Conservation (phyloP, 1,284 basidiomycete genomes). For the Cystobasidiaceae sp. region DNA sequence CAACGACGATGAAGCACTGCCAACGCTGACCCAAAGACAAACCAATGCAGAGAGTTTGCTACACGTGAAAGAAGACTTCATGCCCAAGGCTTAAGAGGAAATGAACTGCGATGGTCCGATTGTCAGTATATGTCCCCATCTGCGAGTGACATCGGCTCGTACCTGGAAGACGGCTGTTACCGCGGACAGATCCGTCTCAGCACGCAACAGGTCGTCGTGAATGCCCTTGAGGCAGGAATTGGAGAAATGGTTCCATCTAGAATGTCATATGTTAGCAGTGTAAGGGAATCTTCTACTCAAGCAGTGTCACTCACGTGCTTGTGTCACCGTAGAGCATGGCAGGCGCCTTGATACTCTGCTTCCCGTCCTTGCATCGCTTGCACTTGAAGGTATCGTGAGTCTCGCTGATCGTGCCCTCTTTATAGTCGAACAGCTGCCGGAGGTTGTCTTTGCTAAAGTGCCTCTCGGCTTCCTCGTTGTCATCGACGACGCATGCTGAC, state of each 20-base stretch:
- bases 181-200: conserved; percentile 75
- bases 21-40: too few species aligned
- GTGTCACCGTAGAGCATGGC: conserved; percentile 93
- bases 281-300: background rate
- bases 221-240: conserved; percentile 81
- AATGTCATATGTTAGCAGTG: background rate
- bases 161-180: conserved; percentile 55
- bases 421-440: conserved; percentile 71
- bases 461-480: conserved; percentile 89
- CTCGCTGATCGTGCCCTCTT: conserved; percentile 75
- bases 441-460: conserved; percentile 90
- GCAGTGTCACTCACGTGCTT: conserved; percentile 71
- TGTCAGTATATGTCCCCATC: background rate
- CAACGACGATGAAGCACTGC: background rate
- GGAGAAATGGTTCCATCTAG: conserved; percentile 95
- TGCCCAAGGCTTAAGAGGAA: conserved; percentile 3
- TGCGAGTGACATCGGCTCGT: background rate
- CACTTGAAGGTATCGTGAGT: conserved; percentile 99
- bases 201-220: conserved; percentile 90
- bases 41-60: background rate
- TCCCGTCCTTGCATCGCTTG: conserved; percentile 73
- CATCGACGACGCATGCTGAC: conserved; percentile 94
- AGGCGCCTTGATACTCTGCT: conserved; percentile 73
- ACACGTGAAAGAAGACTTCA: background rate
- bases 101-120: conserved; percentile 29